A percentile compares a stretch with the other conserved stretches of the same genome.
phyloP scores from a whole-genome alignment of 164 flowering plant genomes.

The Sedum album region DNA sequence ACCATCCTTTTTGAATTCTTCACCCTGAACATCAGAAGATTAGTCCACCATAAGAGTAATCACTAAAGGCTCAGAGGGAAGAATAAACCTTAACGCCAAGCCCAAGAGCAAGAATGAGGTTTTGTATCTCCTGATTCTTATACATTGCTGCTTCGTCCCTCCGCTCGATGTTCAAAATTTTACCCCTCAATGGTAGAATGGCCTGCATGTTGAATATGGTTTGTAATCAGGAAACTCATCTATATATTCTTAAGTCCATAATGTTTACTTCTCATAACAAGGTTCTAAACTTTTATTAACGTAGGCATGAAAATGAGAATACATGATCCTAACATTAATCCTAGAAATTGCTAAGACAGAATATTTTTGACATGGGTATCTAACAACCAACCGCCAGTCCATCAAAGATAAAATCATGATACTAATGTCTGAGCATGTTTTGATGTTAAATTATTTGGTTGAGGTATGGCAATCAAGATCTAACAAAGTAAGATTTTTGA shows the following conservation, averaged over 20 bases:
- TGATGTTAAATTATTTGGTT: neutral
- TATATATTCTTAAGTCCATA: neutral
- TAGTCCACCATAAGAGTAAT: neutral
- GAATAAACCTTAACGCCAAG: slow-evolving; percentile 85
- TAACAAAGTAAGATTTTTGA: neutral
- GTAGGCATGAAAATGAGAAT: neutral
- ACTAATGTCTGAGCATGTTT: neutral
- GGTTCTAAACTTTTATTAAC: too few species aligned
- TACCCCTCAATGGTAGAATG: too few species aligned
- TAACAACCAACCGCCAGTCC: too few species aligned
- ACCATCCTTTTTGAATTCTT: slow-evolving; percentile 80
- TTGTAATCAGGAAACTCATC: slow-evolving; percentile 27
- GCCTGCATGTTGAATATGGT: too few species aligned
- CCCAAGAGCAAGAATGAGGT: slow-evolving; percentile 84
- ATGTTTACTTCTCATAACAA: neutral
- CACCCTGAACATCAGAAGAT: slow-evolving; percentile 47
- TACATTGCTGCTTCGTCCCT: slow-evolving; percentile 95
- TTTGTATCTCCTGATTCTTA: slow-evolving; percentile 90
- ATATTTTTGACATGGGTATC: neutral
- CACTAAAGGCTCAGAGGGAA: slow-evolving; percentile 4
- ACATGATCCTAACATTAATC: neutral
- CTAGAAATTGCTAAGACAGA: neutral
- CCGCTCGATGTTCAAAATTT: too few species aligned
- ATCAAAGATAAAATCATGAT: neutral
- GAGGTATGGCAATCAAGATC: neutral